Percentiles rank a stretch among this genome's conserved stretches.
Conservation (phyloP, 768 basidiomycete species). For the Melanogaster broomeanus region DNA sequence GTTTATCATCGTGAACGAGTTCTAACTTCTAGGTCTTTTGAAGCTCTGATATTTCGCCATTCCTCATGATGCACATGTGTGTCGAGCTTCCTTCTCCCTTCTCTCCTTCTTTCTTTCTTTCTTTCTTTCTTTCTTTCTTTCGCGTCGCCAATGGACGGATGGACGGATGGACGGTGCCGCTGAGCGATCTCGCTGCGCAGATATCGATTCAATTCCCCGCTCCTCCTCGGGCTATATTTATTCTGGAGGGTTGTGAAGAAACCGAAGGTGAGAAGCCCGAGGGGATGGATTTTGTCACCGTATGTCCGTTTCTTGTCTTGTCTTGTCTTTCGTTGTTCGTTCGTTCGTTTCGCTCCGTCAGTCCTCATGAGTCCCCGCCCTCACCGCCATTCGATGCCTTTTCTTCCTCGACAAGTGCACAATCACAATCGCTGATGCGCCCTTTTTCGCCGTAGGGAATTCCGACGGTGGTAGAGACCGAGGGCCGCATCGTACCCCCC, state of each 20-base stretch:
- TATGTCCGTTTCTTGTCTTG: too few relatives aligned
- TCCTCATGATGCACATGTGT: constrained; percentile 47
- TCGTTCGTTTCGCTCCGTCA: too few relatives aligned
- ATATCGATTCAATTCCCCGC: constrained; percentile 31
- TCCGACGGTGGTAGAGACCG: constrained; percentile 68
- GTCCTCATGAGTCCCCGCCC: too few relatives aligned
- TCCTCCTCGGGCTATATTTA: constrained; percentile 19
- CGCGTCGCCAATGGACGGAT: too few relatives aligned
- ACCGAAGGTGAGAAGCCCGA: constrained; percentile 47
- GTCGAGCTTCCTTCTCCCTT: not conserved
- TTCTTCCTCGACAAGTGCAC: too few relatives aligned
- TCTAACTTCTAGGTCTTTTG: constrained; percentile 69
- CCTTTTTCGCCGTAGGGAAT: constrained; percentile 48
- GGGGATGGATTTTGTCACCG: constrained; percentile 76
- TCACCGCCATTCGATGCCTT: not conserved
- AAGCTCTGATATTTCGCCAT: constrained; percentile 53
- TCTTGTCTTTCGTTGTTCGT: too few relatives aligned
- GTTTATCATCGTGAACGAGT: constrained; percentile 60
- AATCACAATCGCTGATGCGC: too few relatives aligned
- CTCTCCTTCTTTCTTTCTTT: too few relatives aligned
- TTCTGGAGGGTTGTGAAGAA: constrained; percentile 21
- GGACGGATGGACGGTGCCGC: not conserved
- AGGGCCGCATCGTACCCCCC: constrained; percentile 52
- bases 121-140: too few relatives aligned
- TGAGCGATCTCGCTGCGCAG: too few relatives aligned